Evolutionary conservation across 306 rosid genomes (phyloP), one percentile per base, ranked within the genome.

Genomic region (Cucurbita maxima): DNA sequence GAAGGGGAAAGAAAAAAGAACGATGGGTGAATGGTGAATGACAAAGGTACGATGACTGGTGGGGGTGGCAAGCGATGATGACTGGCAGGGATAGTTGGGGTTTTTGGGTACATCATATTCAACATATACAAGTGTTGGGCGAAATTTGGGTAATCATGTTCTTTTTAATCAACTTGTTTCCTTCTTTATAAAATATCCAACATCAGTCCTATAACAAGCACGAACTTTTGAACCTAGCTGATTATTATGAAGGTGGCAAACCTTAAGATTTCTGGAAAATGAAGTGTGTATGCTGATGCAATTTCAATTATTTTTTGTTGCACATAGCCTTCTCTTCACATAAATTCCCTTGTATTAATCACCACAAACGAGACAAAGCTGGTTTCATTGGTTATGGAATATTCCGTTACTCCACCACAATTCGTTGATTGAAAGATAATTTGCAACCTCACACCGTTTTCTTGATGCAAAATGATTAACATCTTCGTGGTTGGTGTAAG

Each of bases 381-480:
- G 43, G 61, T 53, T 82, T 57, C 50, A 11, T 56, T 77, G 59
- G 57, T 80, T 76, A 80, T 76, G 72, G 78, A 75, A 78, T 59
- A 38, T 75, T 53, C 55, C 62, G 51, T 72, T 79, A 59, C 76
- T 70, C 68, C 78, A 84, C 68, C 80, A 74, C 76, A 76, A 73
- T 59, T 75, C 18, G 55, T n/a, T 47, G 57, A 76, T 64, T 56
- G 76, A 66, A 78, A 71, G 83, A 77, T 78, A 47, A 78, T 41
- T 74, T 79, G 81, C 75, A 82, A 81, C 78, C 76, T 37, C 47
- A 78, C 73, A 68, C 79, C 83, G 38, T 77, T 79, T 66, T 78
- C 86, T 82, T 83, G 84, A 70, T 80, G 60, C 79, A 73, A 78
- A 58, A 73, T 62, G 58, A 80, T 80, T 54, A 71, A 58, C 81